A percentile compares a stretch with the other conserved stretches of the same genome.
Conservation (phyloP, 371 early-diverging fungal species). For the Lichtheimia ramosa region DNA sequence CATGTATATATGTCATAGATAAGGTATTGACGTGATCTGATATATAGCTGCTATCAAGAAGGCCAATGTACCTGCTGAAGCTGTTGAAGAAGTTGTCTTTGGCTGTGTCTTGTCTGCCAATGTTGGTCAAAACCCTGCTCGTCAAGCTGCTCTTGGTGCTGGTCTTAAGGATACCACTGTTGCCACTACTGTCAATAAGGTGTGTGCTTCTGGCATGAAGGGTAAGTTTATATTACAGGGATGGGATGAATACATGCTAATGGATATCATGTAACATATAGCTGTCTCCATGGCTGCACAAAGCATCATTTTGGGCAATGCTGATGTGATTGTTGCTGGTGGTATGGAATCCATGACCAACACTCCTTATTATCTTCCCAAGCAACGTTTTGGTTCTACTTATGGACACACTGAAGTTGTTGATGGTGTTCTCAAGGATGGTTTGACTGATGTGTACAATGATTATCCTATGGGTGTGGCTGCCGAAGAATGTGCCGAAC, state of each 20-base stretch:
- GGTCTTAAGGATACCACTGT: slow-evolving; percentile 74
- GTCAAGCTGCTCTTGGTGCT: slow-evolving; percentile 91
- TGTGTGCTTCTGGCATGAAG: slow-evolving; percentile 97
- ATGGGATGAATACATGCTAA: too few relatives aligned
- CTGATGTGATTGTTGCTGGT: slow-evolving; percentile 86
- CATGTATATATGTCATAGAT: background rate
- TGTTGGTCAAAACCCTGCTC: slow-evolving; percentile 95
- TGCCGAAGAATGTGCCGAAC: slow-evolving; percentile 88
- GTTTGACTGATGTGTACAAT: slow-evolving; percentile 90
- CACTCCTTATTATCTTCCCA: slow-evolving; percentile 91
- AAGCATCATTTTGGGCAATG: slow-evolving; percentile 79
- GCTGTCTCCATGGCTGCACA: slow-evolving; percentile 88
- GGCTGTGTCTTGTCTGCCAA: slow-evolving; percentile 86
- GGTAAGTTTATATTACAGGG: slow-evolving; percentile 32
- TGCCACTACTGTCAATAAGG: slow-evolving; percentile 96
- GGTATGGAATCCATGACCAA: slow-evolving; percentile 98
- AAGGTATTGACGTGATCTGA: background rate
- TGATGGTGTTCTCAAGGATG: slow-evolving; percentile 92
- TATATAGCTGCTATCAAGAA: slow-evolving; percentile 70
- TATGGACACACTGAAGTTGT: slow-evolving; percentile 84
- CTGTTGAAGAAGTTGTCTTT: slow-evolving; percentile 83
- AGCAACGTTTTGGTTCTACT: slow-evolving; percentile 75
- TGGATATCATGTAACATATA: slow-evolving; percentile 5
- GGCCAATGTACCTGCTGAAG: slow-evolving; percentile 62
- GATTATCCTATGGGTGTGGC: slow-evolving; percentile 89